Base-by-base conservation (phyloP, 176 grass and related monocot genomes). In the Puya raimondii region DNA sequence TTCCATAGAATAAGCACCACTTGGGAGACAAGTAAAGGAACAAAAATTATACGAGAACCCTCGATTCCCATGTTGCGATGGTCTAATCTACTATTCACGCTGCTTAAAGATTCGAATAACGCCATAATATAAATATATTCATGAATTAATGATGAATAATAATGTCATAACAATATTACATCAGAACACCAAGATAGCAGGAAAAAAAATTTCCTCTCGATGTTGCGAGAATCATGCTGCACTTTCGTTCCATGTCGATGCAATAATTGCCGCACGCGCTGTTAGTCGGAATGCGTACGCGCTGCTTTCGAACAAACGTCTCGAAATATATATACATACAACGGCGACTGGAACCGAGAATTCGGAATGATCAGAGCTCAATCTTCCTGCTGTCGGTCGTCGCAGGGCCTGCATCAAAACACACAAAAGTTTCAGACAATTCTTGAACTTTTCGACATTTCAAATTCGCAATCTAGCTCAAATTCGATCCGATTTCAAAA, bases 281-380 rank as follows among this genome's bases (percentile, higher is more conserved):
- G 17, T 61, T 20, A 18, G 56, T 18, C 56, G 8, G 9, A 21
- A 61, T 18, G 56, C 29, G 23, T 69, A 14, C n/a, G 10, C 23
- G 18, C 14, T 48, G 20, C 3, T 57, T 54, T 7, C 20, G 23
- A 27, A 54, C 76, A 76, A 42, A 22, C 54, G 49, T 22, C 42
- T 58, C 13, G 0, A 12, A n/a, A n/a, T n/a, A n/a, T 68, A 73
- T 77, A 78, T 80, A 80, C 68, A 73, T 50, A 65, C 69, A 66
- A 42, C 68, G 65, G 1, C 6, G 18, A 22, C 58, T 65, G 68
- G 23, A 70, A 17, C 22, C 18, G 23, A 20, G 9, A 27, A 42
- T 65, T 73, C 72, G 50, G 33, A 79, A 68, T 71, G 63, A 73
- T 83, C 67, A 74, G 64, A 65, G 69, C 26, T 33, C 56, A 53